phyloP scores from a whole-genome alignment of 2,329 filamentous ascomycete genomes.

The Ascochyta pisi region DNA sequence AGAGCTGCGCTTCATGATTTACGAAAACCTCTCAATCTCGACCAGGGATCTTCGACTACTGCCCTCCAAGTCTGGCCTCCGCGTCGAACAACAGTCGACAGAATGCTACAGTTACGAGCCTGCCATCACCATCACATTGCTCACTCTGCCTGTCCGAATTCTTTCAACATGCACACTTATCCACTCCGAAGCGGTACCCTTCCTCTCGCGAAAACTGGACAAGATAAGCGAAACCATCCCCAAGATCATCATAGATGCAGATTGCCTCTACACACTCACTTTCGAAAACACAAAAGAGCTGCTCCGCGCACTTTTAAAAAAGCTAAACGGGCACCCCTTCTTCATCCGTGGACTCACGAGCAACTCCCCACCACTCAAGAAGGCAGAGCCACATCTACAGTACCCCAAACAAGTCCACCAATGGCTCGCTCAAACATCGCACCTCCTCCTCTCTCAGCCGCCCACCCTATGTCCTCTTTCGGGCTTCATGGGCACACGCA shows the following conservation, averaged over 20 bases:
- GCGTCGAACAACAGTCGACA: neutral
- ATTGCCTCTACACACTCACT: conserved; percentile 1
- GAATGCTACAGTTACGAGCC: neutral
- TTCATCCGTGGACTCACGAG: neutral
- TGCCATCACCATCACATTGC: conserved; percentile 1
- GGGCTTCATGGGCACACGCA: conserved; percentile 10
- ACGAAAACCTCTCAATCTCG: conserved; percentile 9
- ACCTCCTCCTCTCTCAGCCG: conserved; percentile 9
- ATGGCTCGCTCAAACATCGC: conserved; percentile 7
- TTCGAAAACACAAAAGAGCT: neutral
- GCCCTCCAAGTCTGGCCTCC: neutral
- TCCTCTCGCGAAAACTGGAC: conserved; percentile 5
- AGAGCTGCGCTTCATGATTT: conserved; percentile 18
- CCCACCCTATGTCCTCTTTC: neutral
- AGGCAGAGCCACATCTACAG: neutral
- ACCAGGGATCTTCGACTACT: neutral
- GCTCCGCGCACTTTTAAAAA: neutral
- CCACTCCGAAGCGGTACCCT: conserved; percentile 3
- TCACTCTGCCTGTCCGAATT: conserved; percentile 11
- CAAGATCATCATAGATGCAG: neutral
- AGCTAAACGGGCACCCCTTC: neutral
- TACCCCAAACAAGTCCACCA: neutral
- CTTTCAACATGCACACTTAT: conserved; percentile 12
- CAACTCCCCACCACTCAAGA: neutral
- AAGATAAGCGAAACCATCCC: neutral